Conservation (phyloP, 2,329 filamentous ascomycete genomes). For the Ceratocystiopsis minuta region DNA sequence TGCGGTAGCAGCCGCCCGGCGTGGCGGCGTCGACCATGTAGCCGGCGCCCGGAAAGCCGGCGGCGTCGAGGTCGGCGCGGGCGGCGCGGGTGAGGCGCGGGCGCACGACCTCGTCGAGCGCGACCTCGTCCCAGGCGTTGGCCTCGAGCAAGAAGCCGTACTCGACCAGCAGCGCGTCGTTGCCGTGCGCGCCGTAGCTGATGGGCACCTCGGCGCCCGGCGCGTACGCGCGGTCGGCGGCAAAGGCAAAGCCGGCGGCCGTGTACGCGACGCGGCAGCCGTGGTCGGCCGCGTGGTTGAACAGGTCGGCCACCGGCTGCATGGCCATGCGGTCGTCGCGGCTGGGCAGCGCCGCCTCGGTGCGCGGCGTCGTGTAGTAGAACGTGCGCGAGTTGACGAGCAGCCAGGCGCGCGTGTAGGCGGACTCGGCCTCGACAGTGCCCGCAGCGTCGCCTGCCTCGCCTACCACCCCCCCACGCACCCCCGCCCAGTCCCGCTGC, state of each 20-base stretch:
- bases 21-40: constrained; percentile 13
- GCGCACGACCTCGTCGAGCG: constrained; percentile 26
- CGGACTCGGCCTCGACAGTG: background rate
- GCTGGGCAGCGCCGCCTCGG: constrained; percentile 21
- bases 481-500: constrained; percentile 19
- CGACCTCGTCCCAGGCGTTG: constrained; percentile 31
- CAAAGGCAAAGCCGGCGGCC: constrained; percentile 33
- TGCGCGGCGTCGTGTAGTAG: constrained; percentile 31
- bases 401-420: constrained; percentile 26
- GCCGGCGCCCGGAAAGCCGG: constrained; percentile 9
- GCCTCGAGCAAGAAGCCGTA: constrained; percentile 32
- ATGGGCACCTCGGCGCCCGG: constrained; percentile 49
- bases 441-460: background rate
- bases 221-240: constrained; percentile 29
- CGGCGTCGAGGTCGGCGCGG: constrained; percentile 7
- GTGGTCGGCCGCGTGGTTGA: constrained; percentile 33
- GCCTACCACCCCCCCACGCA: background rate
- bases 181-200: constrained; percentile 50
- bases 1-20: constrained; percentile 11
- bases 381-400: constrained; percentile 44
- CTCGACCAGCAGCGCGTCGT: constrained; percentile 56
- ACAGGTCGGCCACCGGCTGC: constrained; percentile 54
- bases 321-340: constrained; percentile 45
- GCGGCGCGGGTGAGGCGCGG: constrained; percentile 9
- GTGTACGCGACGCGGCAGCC: constrained; percentile 35